A percentile compares a stretch with the other conserved stretches of the same genome.
These are phyloP conservation scores for Urostyla sp. DNA, from an alignment of 73 alveolate species.

Conservation along the genomic window DNA sequence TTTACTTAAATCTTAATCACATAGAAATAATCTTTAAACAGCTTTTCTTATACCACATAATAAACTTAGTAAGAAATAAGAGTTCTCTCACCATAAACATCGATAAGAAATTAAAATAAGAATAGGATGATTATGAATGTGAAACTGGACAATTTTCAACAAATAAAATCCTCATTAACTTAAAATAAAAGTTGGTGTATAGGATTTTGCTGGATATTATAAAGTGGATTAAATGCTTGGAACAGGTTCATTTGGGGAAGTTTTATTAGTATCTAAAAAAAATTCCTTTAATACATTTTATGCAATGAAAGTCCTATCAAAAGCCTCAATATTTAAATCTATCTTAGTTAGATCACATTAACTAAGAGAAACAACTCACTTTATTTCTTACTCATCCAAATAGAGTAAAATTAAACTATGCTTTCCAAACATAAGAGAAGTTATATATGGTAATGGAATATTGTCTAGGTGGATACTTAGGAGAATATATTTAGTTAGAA, in stretches of 20 bases:
- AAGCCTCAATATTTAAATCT: constrained; percentile 84
- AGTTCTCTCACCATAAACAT: too few relatives aligned
- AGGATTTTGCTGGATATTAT: too few relatives aligned
- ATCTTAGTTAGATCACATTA: constrained; percentile 86
- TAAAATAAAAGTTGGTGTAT: constrained; percentile 51
- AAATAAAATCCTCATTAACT: too few relatives aligned
- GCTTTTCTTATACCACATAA: too few relatives aligned
- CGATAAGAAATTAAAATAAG: background rate
- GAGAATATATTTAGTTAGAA: constrained; percentile 85
- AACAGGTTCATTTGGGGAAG: constrained; percentile 97
- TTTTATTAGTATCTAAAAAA: constrained; percentile 90
- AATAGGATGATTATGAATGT: too few relatives aligned
- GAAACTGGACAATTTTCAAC: too few relatives aligned
- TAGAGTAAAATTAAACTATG: constrained; percentile 92
- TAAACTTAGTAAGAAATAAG: too few relatives aligned
- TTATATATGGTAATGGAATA: constrained; percentile 93
- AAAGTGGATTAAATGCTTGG: constrained; percentile 70
- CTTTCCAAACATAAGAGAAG: constrained; percentile 95
- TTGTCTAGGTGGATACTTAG: constrained; percentile 98
- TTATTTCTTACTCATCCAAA: constrained; percentile 92
- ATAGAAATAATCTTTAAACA: too few relatives aligned
- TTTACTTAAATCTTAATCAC: too few relatives aligned
- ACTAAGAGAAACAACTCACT: constrained; percentile 95
- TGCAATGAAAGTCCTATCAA: constrained; percentile 96
- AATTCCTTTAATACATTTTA: constrained; percentile 75